Base-by-base conservation (phyloP, 202 grass and related monocot species). In the Sporobolus alterniflorus region DNA sequence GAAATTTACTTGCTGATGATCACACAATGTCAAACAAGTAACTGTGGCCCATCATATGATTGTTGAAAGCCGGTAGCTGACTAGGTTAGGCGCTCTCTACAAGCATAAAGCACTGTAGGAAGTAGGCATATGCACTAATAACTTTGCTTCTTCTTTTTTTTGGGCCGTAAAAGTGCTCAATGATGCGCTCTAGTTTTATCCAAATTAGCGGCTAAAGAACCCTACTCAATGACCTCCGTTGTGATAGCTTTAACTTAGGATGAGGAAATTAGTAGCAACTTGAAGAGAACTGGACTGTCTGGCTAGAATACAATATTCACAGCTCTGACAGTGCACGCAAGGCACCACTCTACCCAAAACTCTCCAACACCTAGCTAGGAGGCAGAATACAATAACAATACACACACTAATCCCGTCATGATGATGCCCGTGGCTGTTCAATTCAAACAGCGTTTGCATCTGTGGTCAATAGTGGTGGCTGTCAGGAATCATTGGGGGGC, bases 401-500 rank as follows among this genome's bases (percentile, higher is more conserved):
- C n/a, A n/a, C n/a, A n/a, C n/a, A n/a, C n/a, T n/a, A n/a, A n/a
- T n/a, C n/a, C n/a, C n/a, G n/a, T n/a, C n/a, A n/a, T n/a, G n/a
- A n/a, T n/a, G n/a, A n/a, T n/a, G n/a, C n/a, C n/a, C 67, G 74
- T 42, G 33, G 15, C 25, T 41, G 25, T 70, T 63, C 25, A 82
- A 66, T 76, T 64, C 21, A 82, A 51, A 66, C 60, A 29, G 26
- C 33, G 64, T 79, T 69, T 54, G 64, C 32, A 74, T 69, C 64
- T 42, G 75, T 43, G 79, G 84, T 87, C 84, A 87, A 49, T 29
- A 79, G 68, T 82, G 39, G 75, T 83, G 84, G 79, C 75, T 63
- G 64, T 65, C 69, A 44, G 29, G 80, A 87, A 90, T 87, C 62
- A 87, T 83, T 87, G 84, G 55, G 48, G 75, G 34, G n/a, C n/a